Evolutionary conservation across 306 rosid species (phyloP).

Genomic region (Glycine tomentella): DNA sequence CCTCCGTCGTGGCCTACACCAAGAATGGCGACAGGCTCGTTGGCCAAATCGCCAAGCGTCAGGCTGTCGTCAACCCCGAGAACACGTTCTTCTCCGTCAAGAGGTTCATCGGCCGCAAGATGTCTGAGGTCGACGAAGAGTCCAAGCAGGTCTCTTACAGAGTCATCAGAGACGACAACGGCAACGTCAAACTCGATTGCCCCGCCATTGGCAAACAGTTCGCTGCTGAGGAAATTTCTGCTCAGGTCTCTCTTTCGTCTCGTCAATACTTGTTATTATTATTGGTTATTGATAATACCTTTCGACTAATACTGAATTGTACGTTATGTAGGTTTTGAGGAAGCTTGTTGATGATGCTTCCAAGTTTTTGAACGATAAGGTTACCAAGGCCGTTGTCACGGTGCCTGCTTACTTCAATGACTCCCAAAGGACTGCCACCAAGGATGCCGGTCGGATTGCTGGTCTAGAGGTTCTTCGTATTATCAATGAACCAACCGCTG

Average conservation of each 20-base stretch:
- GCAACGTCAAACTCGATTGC: conserved; percentile 88
- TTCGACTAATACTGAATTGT: too few relatives aligned
- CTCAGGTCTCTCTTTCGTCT: conserved; percentile 62
- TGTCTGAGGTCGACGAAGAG: conserved; percentile 92
- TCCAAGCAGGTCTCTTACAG: conserved; percentile 86
- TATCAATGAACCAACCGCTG: conserved; percentile 96
- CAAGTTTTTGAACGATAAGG: conserved; percentile 93
- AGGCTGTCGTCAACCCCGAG: conserved; percentile 90
- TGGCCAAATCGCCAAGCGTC: conserved; percentile 91
- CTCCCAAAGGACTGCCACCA: conserved; percentile 98
- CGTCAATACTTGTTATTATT: too few relatives aligned
- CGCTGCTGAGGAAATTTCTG: conserved; percentile 92
- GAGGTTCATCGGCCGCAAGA: conserved; percentile 92
- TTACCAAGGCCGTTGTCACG: conserved; percentile 94
- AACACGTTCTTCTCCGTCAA: conserved; percentile 89
- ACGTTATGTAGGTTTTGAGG: conserved; percentile 47
- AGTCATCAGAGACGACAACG: conserved; percentile 81
- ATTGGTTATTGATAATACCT: too few relatives aligned
- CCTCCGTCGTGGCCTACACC: conserved; percentile 93
- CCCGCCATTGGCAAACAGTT: conserved; percentile 83
- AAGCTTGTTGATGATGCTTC: conserved; percentile 99
- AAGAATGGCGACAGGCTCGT: conserved; percentile 87
- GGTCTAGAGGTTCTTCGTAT: conserved; percentile 96
- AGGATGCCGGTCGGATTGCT: conserved; percentile 99
- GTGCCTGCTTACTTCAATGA: conserved; percentile 99